Percentiles rank a stretch among this genome's conserved stretches.
These are phyloP conservation scores for Chalciporus sphaerocephalus DNA, from an alignment of 768 basidiomycete species.

Conservation along the genomic window DNA sequence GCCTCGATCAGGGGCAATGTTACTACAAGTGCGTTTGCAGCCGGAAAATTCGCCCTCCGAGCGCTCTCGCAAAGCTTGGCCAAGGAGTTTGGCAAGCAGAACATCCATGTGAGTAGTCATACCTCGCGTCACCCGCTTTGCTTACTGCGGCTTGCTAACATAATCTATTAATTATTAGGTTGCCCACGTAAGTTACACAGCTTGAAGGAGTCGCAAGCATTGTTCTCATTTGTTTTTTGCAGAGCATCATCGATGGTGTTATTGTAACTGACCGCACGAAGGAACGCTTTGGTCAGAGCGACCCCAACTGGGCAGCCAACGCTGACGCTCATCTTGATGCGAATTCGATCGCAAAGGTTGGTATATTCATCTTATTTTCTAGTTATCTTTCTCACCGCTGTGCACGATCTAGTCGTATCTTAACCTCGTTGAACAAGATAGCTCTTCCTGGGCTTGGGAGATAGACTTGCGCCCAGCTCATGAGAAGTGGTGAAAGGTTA, in stretches of 20 bases:
- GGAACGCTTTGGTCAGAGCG: slow-evolving; percentile 22
- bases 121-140: neutral
- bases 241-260: slow-evolving; percentile 70
- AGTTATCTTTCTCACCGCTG: neutral
- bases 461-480: slow-evolving; percentile 51
- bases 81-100: slow-evolving; percentile 70
- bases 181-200: slow-evolving; percentile 51
- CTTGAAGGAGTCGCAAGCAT: neutral
- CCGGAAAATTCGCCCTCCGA: slow-evolving; percentile 59
- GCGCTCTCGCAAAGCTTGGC: slow-evolving; percentile 67
- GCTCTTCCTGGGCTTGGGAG: slow-evolving; percentile 76
- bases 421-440: slow-evolving; percentile 62
- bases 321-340: slow-evolving; percentile 51
- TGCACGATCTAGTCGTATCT: slow-evolving; percentile 51
- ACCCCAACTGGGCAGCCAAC: slow-evolving; percentile 42
- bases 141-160: neutral
- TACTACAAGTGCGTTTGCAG: slow-evolving; percentile 57
- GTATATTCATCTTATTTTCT: slow-evolving; percentile 12
- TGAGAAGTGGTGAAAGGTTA: neutral
- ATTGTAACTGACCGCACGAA: slow-evolving; percentile 40
- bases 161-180: slow-evolving; percentile 35
- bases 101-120: slow-evolving; percentile 55
- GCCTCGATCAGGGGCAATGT: slow-evolving; percentile 60
- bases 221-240: neutral
- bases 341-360: slow-evolving; percentile 64